Percentiles rank a stretch among this genome's conserved stretches.
phyloP scores from a whole-genome alignment of 2,329 filamentous ascomycete genomes.

The Penicillium sp. region DNA sequence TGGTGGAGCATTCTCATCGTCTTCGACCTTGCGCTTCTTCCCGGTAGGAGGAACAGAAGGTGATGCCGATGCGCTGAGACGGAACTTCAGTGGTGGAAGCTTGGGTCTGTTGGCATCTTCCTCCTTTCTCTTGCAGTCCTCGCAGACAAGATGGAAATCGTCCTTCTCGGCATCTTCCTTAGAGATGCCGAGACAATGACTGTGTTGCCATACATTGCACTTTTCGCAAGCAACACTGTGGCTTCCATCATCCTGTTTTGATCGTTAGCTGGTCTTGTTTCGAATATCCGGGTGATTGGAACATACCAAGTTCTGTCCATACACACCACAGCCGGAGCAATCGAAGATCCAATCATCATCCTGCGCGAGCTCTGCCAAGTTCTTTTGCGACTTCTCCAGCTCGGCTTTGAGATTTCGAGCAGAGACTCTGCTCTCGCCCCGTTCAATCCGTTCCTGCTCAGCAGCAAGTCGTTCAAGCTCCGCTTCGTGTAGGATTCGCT shows the following conservation, averaged over 20 bases:
- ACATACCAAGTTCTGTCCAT: constrained; percentile 70
- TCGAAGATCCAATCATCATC: constrained; percentile 93
- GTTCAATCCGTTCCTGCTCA: constrained; percentile 59
- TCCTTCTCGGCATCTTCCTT: constrained; percentile 74
- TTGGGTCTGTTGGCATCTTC: constrained; percentile 60
- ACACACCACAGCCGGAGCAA: constrained; percentile 77
- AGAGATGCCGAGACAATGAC: constrained; percentile 78
- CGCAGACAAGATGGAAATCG: constrained; percentile 84
- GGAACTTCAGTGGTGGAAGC: constrained; percentile 58
- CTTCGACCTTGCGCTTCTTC: constrained; percentile 20
- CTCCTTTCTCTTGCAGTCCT: constrained; percentile 66
- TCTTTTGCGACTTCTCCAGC: constrained; percentile 73
- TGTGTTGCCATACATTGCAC: constrained; percentile 96
- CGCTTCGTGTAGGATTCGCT: constrained; percentile 77
- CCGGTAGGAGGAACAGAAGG: constrained; percentile 30
- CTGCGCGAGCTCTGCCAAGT: constrained; percentile 66
- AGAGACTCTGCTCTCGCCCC: constrained; percentile 60
- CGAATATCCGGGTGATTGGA: neutral
- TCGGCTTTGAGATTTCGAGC: constrained; percentile 76
- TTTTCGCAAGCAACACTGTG: constrained; percentile 91
- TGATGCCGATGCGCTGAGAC: constrained; percentile 49
- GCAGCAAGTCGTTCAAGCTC: constrained; percentile 75
- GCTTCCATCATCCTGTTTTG: constrained; percentile 71
- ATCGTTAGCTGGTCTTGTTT: constrained; percentile 19
- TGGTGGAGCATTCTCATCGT: constrained; percentile 14